Conservation (phyloP, 2,329 filamentous ascomycete genomes). For the Alternaria triticina region DNA sequence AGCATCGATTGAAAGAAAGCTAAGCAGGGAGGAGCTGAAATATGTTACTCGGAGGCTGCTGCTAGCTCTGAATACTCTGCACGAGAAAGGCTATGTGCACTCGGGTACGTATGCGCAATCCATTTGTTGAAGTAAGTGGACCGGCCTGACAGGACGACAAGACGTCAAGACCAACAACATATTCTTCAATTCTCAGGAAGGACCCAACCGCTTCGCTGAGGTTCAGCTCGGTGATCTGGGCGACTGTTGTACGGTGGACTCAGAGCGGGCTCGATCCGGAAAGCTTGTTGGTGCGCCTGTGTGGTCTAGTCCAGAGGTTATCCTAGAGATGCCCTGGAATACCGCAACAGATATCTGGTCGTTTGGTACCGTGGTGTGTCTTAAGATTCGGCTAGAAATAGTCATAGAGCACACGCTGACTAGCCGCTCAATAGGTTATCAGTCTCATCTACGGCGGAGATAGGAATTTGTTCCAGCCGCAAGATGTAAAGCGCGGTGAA, state of each 20-base stretch:
- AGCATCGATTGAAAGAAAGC: neutral
- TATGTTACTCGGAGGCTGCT: neutral
- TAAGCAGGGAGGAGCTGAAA: neutral
- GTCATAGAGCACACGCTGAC: neutral
- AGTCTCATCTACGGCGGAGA: slow-evolving; percentile 34
- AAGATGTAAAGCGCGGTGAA: slow-evolving; percentile 25
- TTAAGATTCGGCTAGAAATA: slow-evolving; percentile 1
- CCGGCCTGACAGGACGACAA: slow-evolving; percentile 1
- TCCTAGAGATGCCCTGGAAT: slow-evolving; percentile 39
- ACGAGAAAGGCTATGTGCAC: neutral
- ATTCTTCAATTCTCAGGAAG: slow-evolving; percentile 42
- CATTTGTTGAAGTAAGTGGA: neutral
- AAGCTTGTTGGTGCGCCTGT: slow-evolving; percentile 45
- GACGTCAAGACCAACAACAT: slow-evolving; percentile 49
- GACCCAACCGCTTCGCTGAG: slow-evolving; percentile 40
- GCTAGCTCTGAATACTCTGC: neutral
- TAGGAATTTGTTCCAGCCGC: slow-evolving; percentile 35
- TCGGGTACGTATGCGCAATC: neutral
- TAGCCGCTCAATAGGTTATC: slow-evolving; percentile 26
- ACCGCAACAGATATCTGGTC: slow-evolving; percentile 52
- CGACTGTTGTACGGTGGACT: slow-evolving; percentile 31
- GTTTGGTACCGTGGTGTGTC: slow-evolving; percentile 46
- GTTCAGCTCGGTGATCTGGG: slow-evolving; percentile 46
- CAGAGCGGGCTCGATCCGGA: slow-evolving; percentile 27
- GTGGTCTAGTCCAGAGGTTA: slow-evolving; percentile 48